Evolutionary conservation across 2,329 filamentous ascomycete species (phyloP).

Genomic region (Colletotrichum tropicale): DNA sequence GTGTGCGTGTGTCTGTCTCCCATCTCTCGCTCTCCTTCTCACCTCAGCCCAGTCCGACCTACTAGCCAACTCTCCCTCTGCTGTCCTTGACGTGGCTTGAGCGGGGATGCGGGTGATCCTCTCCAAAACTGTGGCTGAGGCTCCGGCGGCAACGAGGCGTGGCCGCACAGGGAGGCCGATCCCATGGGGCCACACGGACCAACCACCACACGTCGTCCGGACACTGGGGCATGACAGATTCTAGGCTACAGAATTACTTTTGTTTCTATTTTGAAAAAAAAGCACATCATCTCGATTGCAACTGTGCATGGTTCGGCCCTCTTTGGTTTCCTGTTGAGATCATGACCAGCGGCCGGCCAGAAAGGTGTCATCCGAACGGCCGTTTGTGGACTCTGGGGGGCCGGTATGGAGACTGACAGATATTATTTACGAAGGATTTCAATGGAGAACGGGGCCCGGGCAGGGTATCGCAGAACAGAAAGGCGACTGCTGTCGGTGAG

Average conservation of each 20-base stretch:
- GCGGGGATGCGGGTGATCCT: conserved; percentile 1
- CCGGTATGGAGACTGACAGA: not conserved
- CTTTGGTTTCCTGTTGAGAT: not conserved
- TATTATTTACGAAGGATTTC: not conserved
- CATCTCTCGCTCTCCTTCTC: not conserved
- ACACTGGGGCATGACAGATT: conserved; percentile 9
- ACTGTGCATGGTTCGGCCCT: not conserved
- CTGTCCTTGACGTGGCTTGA: conserved; percentile 9
- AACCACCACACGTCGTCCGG: conserved; percentile 2
- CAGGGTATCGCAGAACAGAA: not conserved
- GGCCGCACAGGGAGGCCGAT: conserved; percentile 12
- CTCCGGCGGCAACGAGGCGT: not conserved
- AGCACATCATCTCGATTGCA: not conserved
- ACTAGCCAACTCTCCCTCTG: not conserved
- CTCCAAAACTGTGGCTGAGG: conserved; percentile 13
- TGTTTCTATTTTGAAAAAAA: conserved; percentile 12
- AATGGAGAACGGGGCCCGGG: not conserved
- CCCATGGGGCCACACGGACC: conserved; percentile 1
- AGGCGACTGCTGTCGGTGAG: not conserved
- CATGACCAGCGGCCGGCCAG: not conserved
- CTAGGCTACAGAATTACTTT: conserved; percentile 12
- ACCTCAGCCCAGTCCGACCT: conserved; percentile 6
- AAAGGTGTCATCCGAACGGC: not conserved
- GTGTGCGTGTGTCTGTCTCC: not conserved
- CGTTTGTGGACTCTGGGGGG: not conserved